phyloP scores from a whole-genome alignment of 2,329 filamentous ascomycete genomes.

The Cladosporium sp. region DNA sequence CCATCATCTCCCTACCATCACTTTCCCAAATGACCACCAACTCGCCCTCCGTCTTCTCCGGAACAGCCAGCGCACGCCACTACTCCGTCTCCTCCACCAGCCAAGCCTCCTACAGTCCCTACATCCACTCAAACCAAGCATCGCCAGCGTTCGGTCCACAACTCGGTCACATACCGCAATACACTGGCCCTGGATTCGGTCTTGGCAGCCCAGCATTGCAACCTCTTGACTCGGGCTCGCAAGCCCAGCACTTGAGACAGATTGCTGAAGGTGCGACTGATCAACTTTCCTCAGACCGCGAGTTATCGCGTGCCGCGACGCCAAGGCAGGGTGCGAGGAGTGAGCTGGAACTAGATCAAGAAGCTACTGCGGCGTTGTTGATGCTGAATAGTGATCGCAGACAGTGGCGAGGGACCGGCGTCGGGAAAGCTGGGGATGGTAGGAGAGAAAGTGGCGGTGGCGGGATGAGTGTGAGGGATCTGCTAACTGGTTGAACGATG shows the following conservation, averaged over 20 bases:
- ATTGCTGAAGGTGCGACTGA: slow-evolving; percentile 34
- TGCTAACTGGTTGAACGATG: slow-evolving; percentile 41
- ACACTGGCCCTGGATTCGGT: slow-evolving; percentile 28
- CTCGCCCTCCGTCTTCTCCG: slow-evolving; percentile 35
- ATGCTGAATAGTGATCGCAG: slow-evolving; percentile 84
- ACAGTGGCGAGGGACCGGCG: slow-evolving; percentile 36
- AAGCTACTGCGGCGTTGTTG: slow-evolving; percentile 80
- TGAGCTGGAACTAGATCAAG: slow-evolving; percentile 56
- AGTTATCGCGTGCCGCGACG: slow-evolving; percentile 27
- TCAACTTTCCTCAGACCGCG: slow-evolving; percentile 23
- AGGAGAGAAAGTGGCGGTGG: slow-evolving; percentile 24
- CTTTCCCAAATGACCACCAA: slow-evolving; percentile 44
- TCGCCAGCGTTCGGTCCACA: slow-evolving; percentile 62
- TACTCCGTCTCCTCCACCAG: slow-evolving; percentile 45
- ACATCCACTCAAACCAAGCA: slow-evolving; percentile 51
- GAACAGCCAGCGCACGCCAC: slow-evolving; percentile 27
- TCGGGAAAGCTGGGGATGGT: slow-evolving; percentile 22
- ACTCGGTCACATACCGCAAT: slow-evolving; percentile 32
- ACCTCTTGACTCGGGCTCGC: slow-evolving; percentile 53
- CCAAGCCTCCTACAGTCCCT: slow-evolving; percentile 37
- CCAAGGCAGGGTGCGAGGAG: slow-evolving; percentile 26
- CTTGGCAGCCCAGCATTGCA: slow-evolving; percentile 50
- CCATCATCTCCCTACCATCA: slow-evolving; percentile 43
- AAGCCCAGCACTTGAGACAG: slow-evolving; percentile 27
- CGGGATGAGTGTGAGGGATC: slow-evolving; percentile 51